Conservation (phyloP, 2,329 filamentous ascomycete genomes). For the Zelopaecilomyces penicillatus region DNA sequence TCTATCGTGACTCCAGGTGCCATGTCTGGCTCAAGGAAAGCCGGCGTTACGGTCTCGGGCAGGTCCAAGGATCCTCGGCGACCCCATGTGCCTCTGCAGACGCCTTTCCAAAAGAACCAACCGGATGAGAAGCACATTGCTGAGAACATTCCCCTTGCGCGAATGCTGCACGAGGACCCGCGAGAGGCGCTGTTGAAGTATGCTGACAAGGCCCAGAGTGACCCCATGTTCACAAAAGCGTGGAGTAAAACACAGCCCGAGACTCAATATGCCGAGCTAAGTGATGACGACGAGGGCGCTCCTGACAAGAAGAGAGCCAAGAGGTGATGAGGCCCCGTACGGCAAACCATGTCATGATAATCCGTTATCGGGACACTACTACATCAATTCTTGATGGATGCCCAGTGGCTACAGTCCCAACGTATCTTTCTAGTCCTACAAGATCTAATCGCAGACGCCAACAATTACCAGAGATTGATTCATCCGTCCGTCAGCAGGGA, state of each 20-base stretch:
- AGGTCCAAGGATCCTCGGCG: constrained; percentile 69
- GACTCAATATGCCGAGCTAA: constrained; percentile 81
- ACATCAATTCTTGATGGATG: too few species aligned
- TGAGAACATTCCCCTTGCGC: constrained; percentile 79
- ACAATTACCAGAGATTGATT: too few species aligned
- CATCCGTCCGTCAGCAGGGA: too few species aligned
- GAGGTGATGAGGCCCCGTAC: constrained; percentile 29
- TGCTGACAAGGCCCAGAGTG: constrained; percentile 83
- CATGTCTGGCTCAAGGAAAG: constrained; percentile 40
- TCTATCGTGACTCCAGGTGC: constrained; percentile 65
- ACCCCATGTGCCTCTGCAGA: constrained; percentile 76
- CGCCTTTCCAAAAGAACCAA: constrained; percentile 83
- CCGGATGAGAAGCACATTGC: constrained; percentile 86
- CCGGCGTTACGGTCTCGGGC: constrained; percentile 71
- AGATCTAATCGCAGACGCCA: too few species aligned
- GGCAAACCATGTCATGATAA: too few species aligned
- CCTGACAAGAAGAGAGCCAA: constrained; percentile 59
- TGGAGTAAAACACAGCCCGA: constrained; percentile 90
- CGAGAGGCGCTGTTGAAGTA: constrained; percentile 91
- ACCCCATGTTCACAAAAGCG: constrained; percentile 88
- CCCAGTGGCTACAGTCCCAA: too few species aligned
- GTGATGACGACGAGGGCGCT: constrained; percentile 70
- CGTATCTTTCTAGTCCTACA: too few species aligned
- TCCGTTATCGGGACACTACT: too few species aligned
- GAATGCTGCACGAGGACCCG: constrained; percentile 94